Base-by-base conservation (phyloP, 495 filamentous ascomycete species). In the Neurospora sp. region DNA sequence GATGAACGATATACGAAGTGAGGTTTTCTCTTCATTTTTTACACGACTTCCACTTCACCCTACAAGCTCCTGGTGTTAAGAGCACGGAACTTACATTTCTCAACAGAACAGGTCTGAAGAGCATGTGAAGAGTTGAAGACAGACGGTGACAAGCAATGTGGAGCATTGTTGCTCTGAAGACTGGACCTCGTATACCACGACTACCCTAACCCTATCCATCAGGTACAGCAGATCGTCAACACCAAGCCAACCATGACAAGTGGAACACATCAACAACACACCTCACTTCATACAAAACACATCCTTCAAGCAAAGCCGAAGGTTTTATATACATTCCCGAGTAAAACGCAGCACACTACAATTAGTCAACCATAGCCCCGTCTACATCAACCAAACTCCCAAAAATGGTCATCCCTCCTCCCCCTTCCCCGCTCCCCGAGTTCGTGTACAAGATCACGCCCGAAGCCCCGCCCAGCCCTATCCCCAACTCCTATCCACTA, bases 381-480 rank as follows among this genome's bases (percentile, higher is more conserved):
- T 48, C 9, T 20, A 27, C 70, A 66, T 6, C 72, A 18, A 4
- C 59, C 70, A 71, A 71, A 7, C 35, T 18, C 48, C 40, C 38
- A 44, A 42, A 42, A 69, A 73, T 72, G 73, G 71, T 70, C 40
- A 62, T 71, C 16, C 73, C 76, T 40, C 70, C 75, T 8, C 74
- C 81, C 9, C 79, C 78, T 20, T 48, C 72, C 37, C 81, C 83
- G n/a, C 79, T 84, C 16, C 84, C 85, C 4, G 73, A 79, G 9
- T 87, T 78, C 71, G 80, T 88, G 54, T 87, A 87, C 81, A 87
- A 88, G 74, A 88, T 88, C 76, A 76, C 83, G 20, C 80, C 84
- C 10, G 72, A 79, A 27, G 77, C 79, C 11, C 85, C 86, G n/a
- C 83, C 83, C 18, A 72, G 78, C 31, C 85, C 86, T n/a, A 81